Percentiles rank a stretch among this genome's conserved stretches.
Evolutionary conservation across 2,329 filamentous ascomycete species (phyloP).

Genomic region (Xylaria arbuscula): DNA sequence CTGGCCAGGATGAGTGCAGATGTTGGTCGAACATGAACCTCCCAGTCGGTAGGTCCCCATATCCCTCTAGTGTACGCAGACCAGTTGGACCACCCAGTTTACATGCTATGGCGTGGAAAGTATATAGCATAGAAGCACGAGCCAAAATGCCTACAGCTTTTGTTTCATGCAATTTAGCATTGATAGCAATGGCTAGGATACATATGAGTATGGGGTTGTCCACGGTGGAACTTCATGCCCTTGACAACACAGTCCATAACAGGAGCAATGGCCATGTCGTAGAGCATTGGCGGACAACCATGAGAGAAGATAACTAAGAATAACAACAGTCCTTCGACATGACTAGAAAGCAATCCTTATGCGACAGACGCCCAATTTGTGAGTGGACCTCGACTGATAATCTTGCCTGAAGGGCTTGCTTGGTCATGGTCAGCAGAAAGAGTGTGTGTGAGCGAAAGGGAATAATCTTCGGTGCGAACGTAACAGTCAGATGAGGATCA

Average conservation of each 20-base stretch:
- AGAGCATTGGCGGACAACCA: conserved; percentile 10
- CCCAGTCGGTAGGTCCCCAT: conserved; percentile 33
- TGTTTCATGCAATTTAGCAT: conserved; percentile 31
- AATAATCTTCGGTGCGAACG: conserved; percentile 27
- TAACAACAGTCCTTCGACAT: conserved; percentile 23
- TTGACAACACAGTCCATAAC: conserved; percentile 26
- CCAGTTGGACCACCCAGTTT: conserved; percentile 13
- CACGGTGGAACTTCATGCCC: conserved; percentile 14
- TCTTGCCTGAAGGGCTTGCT: conserved; percentile 18
- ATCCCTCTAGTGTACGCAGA: conserved; percentile 15
- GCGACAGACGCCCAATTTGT: conserved; percentile 23
- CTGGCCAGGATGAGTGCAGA: conserved; percentile 20
- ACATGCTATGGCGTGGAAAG: conserved; percentile 15
- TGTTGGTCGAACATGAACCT: conserved; percentile 31
- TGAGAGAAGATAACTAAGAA: conserved; percentile 29
- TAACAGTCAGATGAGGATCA: conserved; percentile 32
- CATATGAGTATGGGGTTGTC: conserved; percentile 22
- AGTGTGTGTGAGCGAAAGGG: conserved; percentile 8
- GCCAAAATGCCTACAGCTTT: conserved; percentile 16
- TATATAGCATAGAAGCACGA: conserved; percentile 8
- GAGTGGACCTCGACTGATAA: conserved; percentile 21
- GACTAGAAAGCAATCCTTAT: conserved; percentile 26
- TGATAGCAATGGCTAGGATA: conserved; percentile 36
- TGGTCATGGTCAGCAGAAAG: conserved; percentile 11
- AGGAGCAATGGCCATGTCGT: background rate